phyloP scores from a whole-genome alignment of 1,284 basidiomycete genomes.

The Leccinum solheimii region DNA sequence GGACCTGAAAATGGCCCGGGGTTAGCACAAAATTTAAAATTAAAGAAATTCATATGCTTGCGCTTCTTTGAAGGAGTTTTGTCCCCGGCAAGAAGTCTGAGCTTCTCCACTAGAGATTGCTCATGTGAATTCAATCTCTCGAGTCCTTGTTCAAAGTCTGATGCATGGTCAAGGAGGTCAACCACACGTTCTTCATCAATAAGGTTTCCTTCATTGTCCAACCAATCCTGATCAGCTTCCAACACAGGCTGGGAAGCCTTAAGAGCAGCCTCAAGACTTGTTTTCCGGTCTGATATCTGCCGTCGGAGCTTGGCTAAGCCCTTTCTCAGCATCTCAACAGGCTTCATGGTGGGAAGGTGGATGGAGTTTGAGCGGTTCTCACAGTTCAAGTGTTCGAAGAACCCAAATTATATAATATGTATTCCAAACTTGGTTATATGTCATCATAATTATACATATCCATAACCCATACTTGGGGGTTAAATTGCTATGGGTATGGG shows the following conservation, averaged over 20 bases:
- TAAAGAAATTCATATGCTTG: not conserved
- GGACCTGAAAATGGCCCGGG: not conserved
- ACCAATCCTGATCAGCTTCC: not conserved
- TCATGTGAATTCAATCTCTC: not conserved
- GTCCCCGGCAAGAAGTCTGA: not conserved
- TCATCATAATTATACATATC: not conserved
- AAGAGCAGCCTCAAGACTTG: not conserved
- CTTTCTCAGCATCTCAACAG: not conserved
- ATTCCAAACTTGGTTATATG: not conserved
- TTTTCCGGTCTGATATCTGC: not conserved
- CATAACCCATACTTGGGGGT: not conserved
- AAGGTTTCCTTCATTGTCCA: not conserved
- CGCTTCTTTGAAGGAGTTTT: not conserved
- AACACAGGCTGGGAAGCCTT: not conserved
- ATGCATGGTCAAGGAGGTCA: not conserved
- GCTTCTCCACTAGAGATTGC: not conserved
- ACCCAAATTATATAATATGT: not conserved
- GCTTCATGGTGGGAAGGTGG: not conserved
- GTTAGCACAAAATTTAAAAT: not conserved
- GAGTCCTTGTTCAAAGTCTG: not conserved
- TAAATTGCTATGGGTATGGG: not conserved
- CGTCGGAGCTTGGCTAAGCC: not conserved
- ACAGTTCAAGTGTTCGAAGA: not conserved
- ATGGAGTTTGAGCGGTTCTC: not conserved
- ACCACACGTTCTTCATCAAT: not conserved